A percentile compares a stretch with the other conserved stretches of the same genome.
Evolutionary conservation across 1,139 yeast species (phyloP).

Genomic region (Chernovozyma aurita): DNA sequence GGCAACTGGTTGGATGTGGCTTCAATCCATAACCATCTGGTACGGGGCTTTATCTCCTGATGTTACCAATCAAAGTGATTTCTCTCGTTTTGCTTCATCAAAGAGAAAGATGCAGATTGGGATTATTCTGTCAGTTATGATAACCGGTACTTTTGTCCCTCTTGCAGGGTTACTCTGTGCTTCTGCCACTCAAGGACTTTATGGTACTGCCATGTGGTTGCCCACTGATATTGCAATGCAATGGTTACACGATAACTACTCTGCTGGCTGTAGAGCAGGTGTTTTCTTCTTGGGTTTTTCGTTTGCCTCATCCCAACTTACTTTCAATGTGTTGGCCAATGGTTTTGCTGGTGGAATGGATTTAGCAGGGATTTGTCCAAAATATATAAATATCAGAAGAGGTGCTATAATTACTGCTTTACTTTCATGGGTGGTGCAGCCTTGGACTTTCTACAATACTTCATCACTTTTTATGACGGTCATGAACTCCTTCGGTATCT

Average conservation of each 20-base stretch:
- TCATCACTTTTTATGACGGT: constrained; percentile 11
- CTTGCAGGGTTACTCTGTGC: constrained; percentile 20
- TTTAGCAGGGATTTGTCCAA: constrained; percentile 25
- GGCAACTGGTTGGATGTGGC: constrained; percentile 18
- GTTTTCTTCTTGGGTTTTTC: constrained; percentile 24
- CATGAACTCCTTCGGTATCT: constrained; percentile 11
- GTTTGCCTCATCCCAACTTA: constrained; percentile 18
- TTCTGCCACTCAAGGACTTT: constrained; percentile 25
- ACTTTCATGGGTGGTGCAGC: constrained; percentile 17
- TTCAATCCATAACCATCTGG: constrained; percentile 18
- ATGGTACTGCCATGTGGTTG: constrained; percentile 28
- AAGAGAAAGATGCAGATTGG: constrained; percentile 12
- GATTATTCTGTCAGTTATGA: constrained; percentile 13
- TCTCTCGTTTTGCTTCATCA: constrained; percentile 33
- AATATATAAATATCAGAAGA: constrained; percentile 25
- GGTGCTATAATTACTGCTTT: constrained; percentile 18
- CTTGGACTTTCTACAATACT: constrained; percentile 17
- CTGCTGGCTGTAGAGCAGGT: constrained; percentile 25
- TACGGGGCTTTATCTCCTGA: constrained; percentile 29
- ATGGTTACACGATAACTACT: constrained; percentile 18
- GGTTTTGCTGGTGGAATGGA: constrained; percentile 28
- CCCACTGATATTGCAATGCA: constrained; percentile 29
- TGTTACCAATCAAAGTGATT: constrained; percentile 40
- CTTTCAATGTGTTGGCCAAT: constrained; percentile 20
- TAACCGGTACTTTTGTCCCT: constrained; percentile 19